Evolutionary conservation across 257 asterid genomes (phyloP).

Genomic region (Mentha longifolia): DNA sequence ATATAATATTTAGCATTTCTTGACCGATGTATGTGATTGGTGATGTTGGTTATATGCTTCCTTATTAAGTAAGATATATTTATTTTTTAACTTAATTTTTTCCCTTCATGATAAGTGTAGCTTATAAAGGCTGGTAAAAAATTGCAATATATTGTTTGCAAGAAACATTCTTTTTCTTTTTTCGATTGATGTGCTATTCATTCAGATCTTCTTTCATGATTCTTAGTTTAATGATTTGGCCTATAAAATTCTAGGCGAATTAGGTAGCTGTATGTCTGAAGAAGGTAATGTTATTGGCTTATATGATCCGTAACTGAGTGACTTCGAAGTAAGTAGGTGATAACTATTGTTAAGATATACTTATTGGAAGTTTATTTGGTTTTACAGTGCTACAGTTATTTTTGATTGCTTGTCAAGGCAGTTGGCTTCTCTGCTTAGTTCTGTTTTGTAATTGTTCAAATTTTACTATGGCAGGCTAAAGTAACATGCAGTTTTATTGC

Average conservation of each 20-base stretch:
- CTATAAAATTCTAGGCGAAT: background rate
- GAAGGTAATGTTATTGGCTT: background rate
- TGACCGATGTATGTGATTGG: background rate
- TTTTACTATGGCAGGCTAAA: slow-evolving; percentile 31
- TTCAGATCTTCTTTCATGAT: background rate
- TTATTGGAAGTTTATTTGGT: background rate
- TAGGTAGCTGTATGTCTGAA: background rate
- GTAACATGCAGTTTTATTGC: slow-evolving; percentile 45
- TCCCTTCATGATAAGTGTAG: background rate
- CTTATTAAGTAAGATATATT: background rate
- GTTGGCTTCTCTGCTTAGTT: background rate
- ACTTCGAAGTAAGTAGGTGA: background rate
- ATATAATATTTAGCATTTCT: slow-evolving; percentile 7
- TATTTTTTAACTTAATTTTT: background rate
- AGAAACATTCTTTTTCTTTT: background rate
- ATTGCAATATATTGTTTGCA: background rate
- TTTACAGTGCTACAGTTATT: background rate
- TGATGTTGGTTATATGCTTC: background rate
- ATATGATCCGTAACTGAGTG: background rate
- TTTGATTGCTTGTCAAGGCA: slow-evolving; percentile 26
- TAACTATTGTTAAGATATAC: background rate
- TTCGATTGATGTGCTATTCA: background rate
- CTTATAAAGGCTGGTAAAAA: background rate
- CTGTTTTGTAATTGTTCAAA: slow-evolving; percentile 18
- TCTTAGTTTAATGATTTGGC: background rate